Evolutionary conservation across 148 eudicot genomes (phyloP).

Genomic region (Rhododendron vialii): DNA sequence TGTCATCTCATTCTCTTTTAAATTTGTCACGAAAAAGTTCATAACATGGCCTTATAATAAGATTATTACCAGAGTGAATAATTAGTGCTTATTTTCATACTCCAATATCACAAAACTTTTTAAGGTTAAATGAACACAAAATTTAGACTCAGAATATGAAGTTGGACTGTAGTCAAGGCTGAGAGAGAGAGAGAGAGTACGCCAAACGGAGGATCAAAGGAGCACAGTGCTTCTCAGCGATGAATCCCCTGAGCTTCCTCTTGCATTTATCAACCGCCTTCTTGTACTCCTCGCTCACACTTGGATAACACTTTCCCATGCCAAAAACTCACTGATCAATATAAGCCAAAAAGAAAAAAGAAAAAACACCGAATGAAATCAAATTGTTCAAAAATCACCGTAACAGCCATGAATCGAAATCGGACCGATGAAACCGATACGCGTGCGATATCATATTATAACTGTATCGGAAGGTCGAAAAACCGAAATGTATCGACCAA

Average conservation of each 20-base stretch:
- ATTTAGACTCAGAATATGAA: neutral
- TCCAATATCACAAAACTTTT: too few species aligned
- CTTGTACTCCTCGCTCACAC: constrained; percentile 43
- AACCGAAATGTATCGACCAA: neutral
- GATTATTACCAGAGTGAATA: too few species aligned
- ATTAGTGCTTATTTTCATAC: too few species aligned
- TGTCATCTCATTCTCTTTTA: too few species aligned
- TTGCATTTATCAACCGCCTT: constrained; percentile 42
- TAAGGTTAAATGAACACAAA: too few species aligned
- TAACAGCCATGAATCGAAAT: neutral
- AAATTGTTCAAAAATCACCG: neutral
- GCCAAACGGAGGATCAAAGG: constrained; percentile 51
- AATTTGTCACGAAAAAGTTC: too few species aligned
- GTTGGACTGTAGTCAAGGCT: neutral
- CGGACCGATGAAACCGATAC: neutral
- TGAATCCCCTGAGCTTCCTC: constrained; percentile 42
- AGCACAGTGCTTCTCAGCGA: constrained; percentile 47
- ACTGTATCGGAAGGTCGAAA: neutral
- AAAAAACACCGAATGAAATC: neutral
- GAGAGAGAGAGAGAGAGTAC: constrained; percentile 16
- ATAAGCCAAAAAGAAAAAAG: neutral
- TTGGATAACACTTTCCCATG: constrained; percentile 46
- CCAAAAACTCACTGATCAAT: neutral
- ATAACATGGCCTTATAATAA: too few species aligned
- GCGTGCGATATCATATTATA: neutral